A percentile compares a stretch with the other conserved stretches of the same genome.
These are phyloP conservation scores for Trichosporon sp. DNA, from an alignment of 1,284 basidiomycete species.

Conservation along the genomic window DNA sequence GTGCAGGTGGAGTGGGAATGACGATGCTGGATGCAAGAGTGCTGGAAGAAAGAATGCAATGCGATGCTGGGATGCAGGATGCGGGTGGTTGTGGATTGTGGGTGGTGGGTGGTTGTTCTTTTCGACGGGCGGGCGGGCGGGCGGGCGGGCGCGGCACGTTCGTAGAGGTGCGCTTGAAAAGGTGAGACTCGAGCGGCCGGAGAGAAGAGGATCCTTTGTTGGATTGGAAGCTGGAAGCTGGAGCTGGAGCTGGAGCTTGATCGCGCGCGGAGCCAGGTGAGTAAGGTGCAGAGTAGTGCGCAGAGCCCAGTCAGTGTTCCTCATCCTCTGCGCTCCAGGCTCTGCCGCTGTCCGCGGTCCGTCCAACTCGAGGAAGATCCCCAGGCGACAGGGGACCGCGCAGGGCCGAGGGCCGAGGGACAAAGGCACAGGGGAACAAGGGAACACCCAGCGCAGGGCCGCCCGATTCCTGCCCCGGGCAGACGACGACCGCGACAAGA, in stretches of 20 bases:
- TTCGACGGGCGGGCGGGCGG: not conserved
- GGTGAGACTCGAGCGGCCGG: not conserved
- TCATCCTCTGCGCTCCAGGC: too few species aligned
- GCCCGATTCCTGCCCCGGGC: not conserved
- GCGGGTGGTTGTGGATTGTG: not conserved
- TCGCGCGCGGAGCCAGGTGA: not conserved
- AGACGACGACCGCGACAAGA: not conserved
- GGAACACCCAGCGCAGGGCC: not conserved
- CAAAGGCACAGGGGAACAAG: not conserved
- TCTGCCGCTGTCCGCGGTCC: not conserved
- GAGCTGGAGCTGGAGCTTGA: too few species aligned
- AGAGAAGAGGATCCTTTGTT: too few species aligned
- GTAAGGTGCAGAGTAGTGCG: too few species aligned
- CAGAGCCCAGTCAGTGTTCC: too few species aligned
- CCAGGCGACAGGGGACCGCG: not conserved
- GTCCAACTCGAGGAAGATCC: not conserved
- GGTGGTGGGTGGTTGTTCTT: not conserved
- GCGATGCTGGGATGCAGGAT: not conserved
- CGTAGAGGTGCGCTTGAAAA: not conserved
- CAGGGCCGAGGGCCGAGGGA: not conserved
- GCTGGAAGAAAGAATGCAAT: not conserved
- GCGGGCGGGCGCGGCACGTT: not conserved
- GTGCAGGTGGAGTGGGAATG: not conserved
- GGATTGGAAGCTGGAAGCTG: too few species aligned
- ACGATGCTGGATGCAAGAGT: not conserved